phyloP scores from a whole-genome alignment of 208 protist genomes.

The Acanthamoeba royreba region DNA sequence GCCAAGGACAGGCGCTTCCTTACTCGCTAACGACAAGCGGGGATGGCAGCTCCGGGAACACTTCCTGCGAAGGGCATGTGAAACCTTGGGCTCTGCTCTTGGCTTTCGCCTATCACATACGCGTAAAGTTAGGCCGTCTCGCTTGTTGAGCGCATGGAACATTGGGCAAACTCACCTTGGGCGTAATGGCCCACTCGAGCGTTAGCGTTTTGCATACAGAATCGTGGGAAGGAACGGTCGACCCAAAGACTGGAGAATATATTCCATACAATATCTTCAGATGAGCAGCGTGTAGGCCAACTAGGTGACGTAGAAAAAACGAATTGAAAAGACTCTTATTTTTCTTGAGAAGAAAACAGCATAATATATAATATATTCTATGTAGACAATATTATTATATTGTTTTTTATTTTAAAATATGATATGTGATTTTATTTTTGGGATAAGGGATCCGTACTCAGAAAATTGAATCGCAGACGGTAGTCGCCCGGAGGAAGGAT shows the following conservation, averaged over 20 bases:
- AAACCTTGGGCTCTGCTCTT: background rate
- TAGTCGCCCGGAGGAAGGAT: background rate
- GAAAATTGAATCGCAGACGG: conserved; percentile 12
- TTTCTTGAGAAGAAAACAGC: no score
- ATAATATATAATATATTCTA: no score
- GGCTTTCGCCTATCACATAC: background rate
- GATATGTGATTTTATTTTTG: no score
- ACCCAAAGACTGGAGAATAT: background rate
- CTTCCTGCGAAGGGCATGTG: background rate
- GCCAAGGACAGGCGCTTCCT: background rate
- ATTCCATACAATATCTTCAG: no score
- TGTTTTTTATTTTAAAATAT: no score
- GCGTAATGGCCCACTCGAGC: conserved; percentile 6
- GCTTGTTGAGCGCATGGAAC: background rate
- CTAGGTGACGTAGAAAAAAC: no score
- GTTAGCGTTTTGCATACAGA: conserved; percentile 23
- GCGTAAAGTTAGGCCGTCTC: background rate
- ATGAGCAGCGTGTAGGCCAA: no score
- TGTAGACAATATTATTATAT: no score
- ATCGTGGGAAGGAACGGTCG: no score
- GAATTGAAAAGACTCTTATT: no score
- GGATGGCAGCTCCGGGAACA: background rate
- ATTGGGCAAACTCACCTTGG: background rate
- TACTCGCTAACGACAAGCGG: background rate
- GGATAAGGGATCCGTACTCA: background rate